Base-by-base conservation (phyloP, 352 stramenopile genomes). In the Globisporangium rhizosaccharum region DNA sequence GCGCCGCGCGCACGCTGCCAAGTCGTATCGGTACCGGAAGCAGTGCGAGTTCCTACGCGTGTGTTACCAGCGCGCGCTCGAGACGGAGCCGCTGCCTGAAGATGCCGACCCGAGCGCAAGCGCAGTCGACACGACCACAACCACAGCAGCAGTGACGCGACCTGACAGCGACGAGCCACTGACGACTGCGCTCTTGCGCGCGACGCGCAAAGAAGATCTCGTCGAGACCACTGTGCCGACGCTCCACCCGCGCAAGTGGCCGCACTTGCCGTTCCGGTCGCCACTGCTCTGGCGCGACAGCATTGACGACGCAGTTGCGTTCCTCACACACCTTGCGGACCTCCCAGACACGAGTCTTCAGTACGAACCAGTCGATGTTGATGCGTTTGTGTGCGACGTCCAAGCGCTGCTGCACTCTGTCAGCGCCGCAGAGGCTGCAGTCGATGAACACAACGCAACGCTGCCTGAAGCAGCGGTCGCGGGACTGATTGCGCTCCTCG, bases 11-110 rank as follows among this genome's bases (percentile, higher is more conserved):
- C 71, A 76, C 59, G 70, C 68, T 25, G 72, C 68, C 15, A 78
- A 84, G 53, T 68, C 51, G 2, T 88, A 84, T 62, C 53, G 75
- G 26, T 82, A 79, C 44, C 71, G 70, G 18, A 89, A 89, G 53
- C 71, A 79, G 28, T 79, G 71, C 54, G 79, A 89, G 42, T 89
- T 89, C 52, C 58, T 89, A 53, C 71, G 75, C 6, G 75, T 87
- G 20, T 87, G 79, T 52, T 84, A 86, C 33, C 60, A 71, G 49
- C 73, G 76, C 26, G 73, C 76, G 25, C 36, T 87, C 14, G 79
- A 88, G 28, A 53, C 49, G 0, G 72, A 81, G 23, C 58, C 66
- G 15, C 25, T 52, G 48, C 44, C 46, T 18, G 60, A 66, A 26
- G 60, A 66, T 7, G 44, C 44, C 17, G 17, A 23, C 4, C 17